A percentile compares a stretch with the other conserved stretches of the same genome.
Evolutionary conservation across 257 asterid genomes (phyloP).

Genomic region (Solanum appendiculatum): DNA sequence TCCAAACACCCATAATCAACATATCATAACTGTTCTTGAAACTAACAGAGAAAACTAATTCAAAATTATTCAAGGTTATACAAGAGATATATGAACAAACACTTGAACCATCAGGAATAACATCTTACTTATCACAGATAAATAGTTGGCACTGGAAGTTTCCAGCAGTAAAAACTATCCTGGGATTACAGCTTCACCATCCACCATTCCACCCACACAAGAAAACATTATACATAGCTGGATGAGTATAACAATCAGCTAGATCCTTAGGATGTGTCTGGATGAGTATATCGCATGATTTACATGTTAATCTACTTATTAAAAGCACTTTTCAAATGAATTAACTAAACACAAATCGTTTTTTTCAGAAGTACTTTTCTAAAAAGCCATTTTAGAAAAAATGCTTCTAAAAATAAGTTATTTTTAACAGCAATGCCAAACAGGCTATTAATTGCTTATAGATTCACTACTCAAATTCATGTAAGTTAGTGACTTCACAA

Average conservation of each 20-base stretch:
- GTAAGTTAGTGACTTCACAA: constrained; percentile 92
- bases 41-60: not conserved
- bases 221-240: not conserved
- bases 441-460: constrained; percentile 44
- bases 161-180: not conserved
- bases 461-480: constrained; percentile 94
- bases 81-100: not conserved
- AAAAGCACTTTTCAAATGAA: no score
- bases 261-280: no score
- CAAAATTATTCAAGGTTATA: not conserved
- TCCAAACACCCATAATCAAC: no score
- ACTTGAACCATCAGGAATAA: not conserved
- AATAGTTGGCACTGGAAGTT: not conserved
- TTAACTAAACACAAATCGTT: no score
- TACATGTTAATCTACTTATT: no score
- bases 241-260: not conserved
- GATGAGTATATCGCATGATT: no score
- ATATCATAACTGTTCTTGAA: not conserved
- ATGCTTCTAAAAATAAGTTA: no score
- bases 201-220: not conserved
- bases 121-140: not conserved
- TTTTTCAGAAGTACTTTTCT: no score
- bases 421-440: no score
- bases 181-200: not conserved
- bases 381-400: no score